Base-by-base conservation (phyloP, 495 filamentous ascomycete genomes). In the Neurospora africana region DNA sequence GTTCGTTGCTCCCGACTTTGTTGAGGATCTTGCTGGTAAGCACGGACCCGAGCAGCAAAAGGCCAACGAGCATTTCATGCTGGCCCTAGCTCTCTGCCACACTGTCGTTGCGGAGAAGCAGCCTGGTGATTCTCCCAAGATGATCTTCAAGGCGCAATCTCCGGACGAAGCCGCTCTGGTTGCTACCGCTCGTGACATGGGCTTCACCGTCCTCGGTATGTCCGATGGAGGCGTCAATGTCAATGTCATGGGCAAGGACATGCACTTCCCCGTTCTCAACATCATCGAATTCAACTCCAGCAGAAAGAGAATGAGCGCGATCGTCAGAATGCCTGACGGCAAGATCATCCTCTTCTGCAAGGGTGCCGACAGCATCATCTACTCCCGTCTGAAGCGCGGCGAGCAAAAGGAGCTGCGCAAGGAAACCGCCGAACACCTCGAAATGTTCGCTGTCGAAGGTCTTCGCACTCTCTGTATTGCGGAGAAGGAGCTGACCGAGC, bases 271-370 rank as follows among this genome's bases (percentile, higher is more conserved):
- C 11, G 92, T 99, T 27, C 87, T 99, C 43, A 98, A 97, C 80
- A 97, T 92, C 6, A 88, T 99, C 44, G 96, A 99, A 78, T 99
- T 99, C 84, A 98, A 98, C 81, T 98, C 95, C 4, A 91, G 92
- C 9, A 86, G 96, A 76, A 99, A 99, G 81, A 89, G 96, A 71
- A 99, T 99, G 96, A 98, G 96, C 81, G 91, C 95, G 2, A 98
- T 99, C 72, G 90, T 99, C 53, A 89, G 90, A 71, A 98, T 98
- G 95, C 96, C 96, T 5, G 89, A 98, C 77, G 94, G 94, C 43
- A 90, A 87, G 73, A 98, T 99, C 69, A 85, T 94, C 36, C 88
- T 99, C 1, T 97, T 96, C 79, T 99, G 96, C 84, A 99, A 99
- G 81, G 96, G 96, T 68, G 96, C 96, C 23, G 96, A 99, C 79